Conservation (phyloP, 2,329 filamentous ascomycete species). For the Penicillium sp. region DNA sequence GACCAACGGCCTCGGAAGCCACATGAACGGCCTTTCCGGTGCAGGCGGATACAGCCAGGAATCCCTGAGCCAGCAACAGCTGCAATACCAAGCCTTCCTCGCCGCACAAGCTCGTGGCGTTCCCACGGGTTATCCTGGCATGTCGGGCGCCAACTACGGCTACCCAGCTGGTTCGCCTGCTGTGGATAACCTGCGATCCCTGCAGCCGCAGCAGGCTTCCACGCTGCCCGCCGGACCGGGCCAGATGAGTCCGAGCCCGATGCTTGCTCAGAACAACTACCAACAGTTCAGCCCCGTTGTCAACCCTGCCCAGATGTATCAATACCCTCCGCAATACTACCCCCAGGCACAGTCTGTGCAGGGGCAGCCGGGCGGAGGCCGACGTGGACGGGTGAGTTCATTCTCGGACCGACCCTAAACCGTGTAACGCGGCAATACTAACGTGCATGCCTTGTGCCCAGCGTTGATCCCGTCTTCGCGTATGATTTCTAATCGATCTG, state of each 20-base stretch:
- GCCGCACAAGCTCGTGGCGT: constrained; percentile 40
- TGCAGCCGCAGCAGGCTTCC: constrained; percentile 32
- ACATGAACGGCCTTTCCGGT: constrained; percentile 25
- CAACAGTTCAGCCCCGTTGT: constrained; percentile 41
- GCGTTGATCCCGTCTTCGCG: constrained; percentile 24
- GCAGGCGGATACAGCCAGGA: constrained; percentile 33
- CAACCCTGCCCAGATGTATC: constrained; percentile 41
- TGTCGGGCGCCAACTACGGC: constrained; percentile 39
- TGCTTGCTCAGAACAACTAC: constrained; percentile 44
- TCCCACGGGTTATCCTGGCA: constrained; percentile 37
- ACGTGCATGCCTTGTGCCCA: constrained; percentile 12
- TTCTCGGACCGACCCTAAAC: constrained; percentile 6
- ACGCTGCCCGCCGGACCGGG: constrained; percentile 30
- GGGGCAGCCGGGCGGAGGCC: constrained; percentile 41
- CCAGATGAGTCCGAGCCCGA: constrained; percentile 34
- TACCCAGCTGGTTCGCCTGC: constrained; percentile 37
- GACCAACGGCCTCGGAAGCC: constrained; percentile 24
- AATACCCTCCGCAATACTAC: constrained; percentile 47
- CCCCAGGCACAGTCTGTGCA: constrained; percentile 37
- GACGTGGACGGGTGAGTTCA: constrained; percentile 47
- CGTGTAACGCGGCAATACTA: constrained; percentile 1
- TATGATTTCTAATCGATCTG: constrained; percentile 23
- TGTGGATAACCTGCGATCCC: constrained; percentile 34
- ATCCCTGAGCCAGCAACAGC: constrained; percentile 41
- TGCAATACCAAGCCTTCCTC: constrained; percentile 52